A percentile compares a stretch with the other conserved stretches of the same genome.
These are phyloP conservation scores for Zoysia japonica DNA, from an alignment of 176 grass and related monocot genomes.

Conservation along the genomic window DNA sequence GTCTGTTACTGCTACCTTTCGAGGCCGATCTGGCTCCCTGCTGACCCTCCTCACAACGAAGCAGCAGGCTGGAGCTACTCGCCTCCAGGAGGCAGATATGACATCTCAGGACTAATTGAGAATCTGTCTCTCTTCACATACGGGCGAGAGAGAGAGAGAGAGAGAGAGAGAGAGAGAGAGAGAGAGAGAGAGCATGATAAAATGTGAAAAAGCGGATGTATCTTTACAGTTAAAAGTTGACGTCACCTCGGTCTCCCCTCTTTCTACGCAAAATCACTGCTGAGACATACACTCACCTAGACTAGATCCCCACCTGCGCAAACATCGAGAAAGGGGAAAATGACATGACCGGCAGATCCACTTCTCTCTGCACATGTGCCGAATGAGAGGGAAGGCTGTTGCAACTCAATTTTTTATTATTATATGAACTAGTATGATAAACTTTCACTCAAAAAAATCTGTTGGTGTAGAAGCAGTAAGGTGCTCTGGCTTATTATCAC, in stretches of 20 bases:
- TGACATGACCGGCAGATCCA: constrained; percentile 70
- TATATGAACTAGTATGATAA: background rate
- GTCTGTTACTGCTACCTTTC: constrained; percentile 11
- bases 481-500: constrained; percentile 42
- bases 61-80: constrained; percentile 16
- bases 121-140: constrained; percentile 22
- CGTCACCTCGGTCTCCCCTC: constrained; percentile 42
- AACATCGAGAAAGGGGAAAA: constrained; percentile 72
- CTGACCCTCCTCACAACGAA: background rate
- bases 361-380: constrained; percentile 52
- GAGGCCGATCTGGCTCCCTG: background rate
- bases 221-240: constrained; percentile 59
- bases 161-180: background rate
- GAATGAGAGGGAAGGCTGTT: constrained; percentile 39
- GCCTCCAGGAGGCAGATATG: constrained; percentile 39
- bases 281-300: constrained; percentile 8
- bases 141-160: background rate
- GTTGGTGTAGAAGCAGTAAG: background rate
- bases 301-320: constrained; percentile 43
- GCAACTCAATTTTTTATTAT: constrained; percentile 16
- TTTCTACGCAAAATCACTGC: constrained; percentile 34
- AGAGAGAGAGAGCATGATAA: background rate
- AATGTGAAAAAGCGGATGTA: constrained; percentile 34
- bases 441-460: background rate
- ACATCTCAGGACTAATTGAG: constrained; percentile 36